Percentiles rank a stretch among this genome's conserved stretches.
Conservation (phyloP, 2,329 filamentous ascomycete species). For the Zymoseptoria pseudotritici region DNA sequence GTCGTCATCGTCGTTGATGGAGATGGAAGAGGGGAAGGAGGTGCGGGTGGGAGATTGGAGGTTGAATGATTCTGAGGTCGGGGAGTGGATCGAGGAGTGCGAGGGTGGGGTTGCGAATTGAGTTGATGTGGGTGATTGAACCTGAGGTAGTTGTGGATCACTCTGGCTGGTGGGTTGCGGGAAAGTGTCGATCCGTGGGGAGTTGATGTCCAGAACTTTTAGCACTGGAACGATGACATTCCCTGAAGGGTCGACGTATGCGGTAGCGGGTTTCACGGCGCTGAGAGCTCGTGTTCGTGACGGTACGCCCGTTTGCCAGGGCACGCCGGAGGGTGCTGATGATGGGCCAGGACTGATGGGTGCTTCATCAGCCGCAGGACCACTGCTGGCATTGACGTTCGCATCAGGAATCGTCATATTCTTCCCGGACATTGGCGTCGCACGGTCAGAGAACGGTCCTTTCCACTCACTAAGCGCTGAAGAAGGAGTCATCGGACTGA, state of each 20-base stretch:
- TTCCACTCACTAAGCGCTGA: constrained; percentile 29
- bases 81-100: constrained; percentile 26
- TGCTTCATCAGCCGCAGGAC: constrained; percentile 17
- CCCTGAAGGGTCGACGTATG: constrained; percentile 32
- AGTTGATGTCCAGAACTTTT: constrained; percentile 12
- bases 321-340: constrained; percentile 57
- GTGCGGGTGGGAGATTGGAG: constrained; percentile 31
- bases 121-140: constrained; percentile 11
- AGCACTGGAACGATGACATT: constrained; percentile 26
- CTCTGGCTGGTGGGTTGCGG: background rate
- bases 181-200: background rate
- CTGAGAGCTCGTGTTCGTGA: constrained; percentile 13
- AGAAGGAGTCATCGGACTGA: constrained; percentile 28
- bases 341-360: constrained; percentile 51
- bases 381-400: constrained; percentile 6
- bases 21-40: constrained; percentile 30
- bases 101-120: constrained; percentile 32
- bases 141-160: background rate
- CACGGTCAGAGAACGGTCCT: constrained; percentile 22
- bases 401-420: constrained; percentile 18
- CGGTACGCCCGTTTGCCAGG: constrained; percentile 45
- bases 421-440: constrained; percentile 5
- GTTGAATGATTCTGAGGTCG: constrained; percentile 1
- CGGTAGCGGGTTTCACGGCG: constrained; percentile 46
- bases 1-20: too few relatives aligned